A percentile compares a stretch with the other conserved stretches of the same genome.
phyloP scores from a whole-genome alignment of 2,329 filamentous ascomycete genomes.

The Beauveria sp. region DNA sequence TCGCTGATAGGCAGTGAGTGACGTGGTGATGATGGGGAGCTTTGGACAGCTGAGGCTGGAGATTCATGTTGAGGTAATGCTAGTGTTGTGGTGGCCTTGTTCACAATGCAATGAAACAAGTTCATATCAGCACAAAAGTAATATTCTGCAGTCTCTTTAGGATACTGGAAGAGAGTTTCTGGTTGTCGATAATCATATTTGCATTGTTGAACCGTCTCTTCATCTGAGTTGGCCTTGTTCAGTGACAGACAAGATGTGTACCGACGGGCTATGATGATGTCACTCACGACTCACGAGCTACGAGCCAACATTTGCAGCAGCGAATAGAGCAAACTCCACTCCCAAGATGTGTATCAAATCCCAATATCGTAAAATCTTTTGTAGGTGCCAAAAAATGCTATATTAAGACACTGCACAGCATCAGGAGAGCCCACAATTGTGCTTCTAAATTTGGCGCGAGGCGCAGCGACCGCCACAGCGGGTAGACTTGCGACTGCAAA shows the following conservation, averaged over 20 bases:
- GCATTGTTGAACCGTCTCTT: neutral
- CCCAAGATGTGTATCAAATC: neutral
- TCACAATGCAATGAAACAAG: neutral
- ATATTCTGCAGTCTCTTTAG: neutral
- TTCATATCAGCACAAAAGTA: neutral
- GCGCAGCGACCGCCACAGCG: neutral
- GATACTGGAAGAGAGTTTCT: neutral
- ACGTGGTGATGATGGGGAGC: neutral
- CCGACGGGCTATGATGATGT: neutral
- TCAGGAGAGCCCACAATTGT: neutral
- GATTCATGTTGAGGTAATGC: neutral
- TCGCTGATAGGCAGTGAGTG: neutral
- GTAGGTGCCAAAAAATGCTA: neutral
- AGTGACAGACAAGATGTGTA: neutral
- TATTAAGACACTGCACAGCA: neutral
- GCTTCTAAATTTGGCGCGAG: neutral
- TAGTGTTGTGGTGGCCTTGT: neutral
- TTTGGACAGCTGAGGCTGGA: neutral
- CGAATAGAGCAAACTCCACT: too few relatives aligned
- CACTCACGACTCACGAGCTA: neutral
- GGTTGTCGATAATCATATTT: too few relatives aligned
- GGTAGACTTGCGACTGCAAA: neutral
- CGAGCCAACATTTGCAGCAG: too few relatives aligned
- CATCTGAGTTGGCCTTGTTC: neutral
- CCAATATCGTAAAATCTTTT: neutral